Base-by-base conservation (phyloP, 2,329 filamentous ascomycete genomes). In the Ambrosiella cleistominuta region DNA sequence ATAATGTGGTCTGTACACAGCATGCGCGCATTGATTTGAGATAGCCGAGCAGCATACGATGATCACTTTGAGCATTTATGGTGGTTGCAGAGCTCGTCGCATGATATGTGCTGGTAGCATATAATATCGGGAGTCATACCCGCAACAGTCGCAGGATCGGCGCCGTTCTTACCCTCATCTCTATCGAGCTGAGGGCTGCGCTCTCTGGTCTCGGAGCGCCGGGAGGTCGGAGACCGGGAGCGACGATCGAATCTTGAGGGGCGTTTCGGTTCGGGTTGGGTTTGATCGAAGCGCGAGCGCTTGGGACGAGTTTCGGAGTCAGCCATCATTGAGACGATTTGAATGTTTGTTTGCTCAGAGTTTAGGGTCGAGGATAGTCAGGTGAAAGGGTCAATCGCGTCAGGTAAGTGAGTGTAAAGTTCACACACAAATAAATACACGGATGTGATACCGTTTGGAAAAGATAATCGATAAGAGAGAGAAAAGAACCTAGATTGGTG, bases 261-360 rank as follows among this genome's bases (percentile, higher is more conserved):
- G 64, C 82, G 78, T 66, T 83, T 84, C 59, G 47, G 81, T 66
- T 93, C 88, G 5, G 86, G 82, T 68, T 91, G 88, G 52, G 83
- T 93, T 70, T 94, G 88, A 68, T 97, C 91, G 71, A 97, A 96
- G 70, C 91, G 88, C 67, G 89, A 95, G 62, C 89, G 85, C 75
- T 95, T 95, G 61, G 76, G 74, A 61, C 82, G 81, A 68, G 83
- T 80, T 64, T 90, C 86, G 62, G 84, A 77, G 66, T 93, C 88
- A 64, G 86, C 81, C 88, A 95, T 73, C 57, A 39, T 63, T 36
- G 27, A 19, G 39, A 17, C 5, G 59, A 50, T 12, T 49, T 35
- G 8, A 27, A 9, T 7, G 35, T 36, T 12, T 51, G 44, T 38
- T 4, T 36, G 44, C 40, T 47, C 44, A 11, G 11, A 15, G 44